Base-by-base conservation (phyloP, 2,329 filamentous ascomycete genomes). In the Exophiala spinifera region DNA sequence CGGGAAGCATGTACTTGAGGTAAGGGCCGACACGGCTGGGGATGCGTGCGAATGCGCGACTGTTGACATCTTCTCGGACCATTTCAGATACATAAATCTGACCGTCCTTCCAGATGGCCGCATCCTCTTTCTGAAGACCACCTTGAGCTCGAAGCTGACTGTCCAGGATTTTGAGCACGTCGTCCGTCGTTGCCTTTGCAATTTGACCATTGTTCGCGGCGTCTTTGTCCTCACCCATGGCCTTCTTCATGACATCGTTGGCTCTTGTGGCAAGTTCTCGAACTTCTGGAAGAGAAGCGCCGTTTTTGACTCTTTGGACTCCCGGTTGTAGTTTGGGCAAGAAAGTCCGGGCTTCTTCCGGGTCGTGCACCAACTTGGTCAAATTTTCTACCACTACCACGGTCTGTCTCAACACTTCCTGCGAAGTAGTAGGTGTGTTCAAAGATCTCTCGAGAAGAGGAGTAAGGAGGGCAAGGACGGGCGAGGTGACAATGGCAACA, bases 321-420 rank as follows among this genome's bases (percentile, higher is more conserved):
- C 94, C 94, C 40, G 94, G 94, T 67, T 89, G 88, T 49, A 99
- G 79, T 74, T 96, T 96, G 48, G 94, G 94, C 69, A 99, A 75
- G 80, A 99, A 99, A 52, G 89, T 89, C 62, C 94, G 83, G 31
- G 94, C 94, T 77, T 99, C 94, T 56, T 96, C 84, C 13, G 94
- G 94, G 70, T 89, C 91, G 72, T 99, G 94, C 23, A 99, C 94
- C 28, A 99, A 84, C 78, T 96, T 97, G 57, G 94, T 99, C 76
- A 99, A 78, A 76, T 99, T 99, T 76, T 99, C 94, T 17, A 94
- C 88, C 48, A 99, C 95, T 51, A 99, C 91, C 25, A 95, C 91
- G 2, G 94, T 96, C 75, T 96, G 92, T 58, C 94, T 87, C 52
- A 96, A 80, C 19, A 97, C 91, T 75, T 99, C 94, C 71, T 99